These are phyloP conservation scores for Sclerotinia borealis DNA, from an alignment of 2,329 filamentous ascomycete species.

Conservation along the genomic window DNA sequence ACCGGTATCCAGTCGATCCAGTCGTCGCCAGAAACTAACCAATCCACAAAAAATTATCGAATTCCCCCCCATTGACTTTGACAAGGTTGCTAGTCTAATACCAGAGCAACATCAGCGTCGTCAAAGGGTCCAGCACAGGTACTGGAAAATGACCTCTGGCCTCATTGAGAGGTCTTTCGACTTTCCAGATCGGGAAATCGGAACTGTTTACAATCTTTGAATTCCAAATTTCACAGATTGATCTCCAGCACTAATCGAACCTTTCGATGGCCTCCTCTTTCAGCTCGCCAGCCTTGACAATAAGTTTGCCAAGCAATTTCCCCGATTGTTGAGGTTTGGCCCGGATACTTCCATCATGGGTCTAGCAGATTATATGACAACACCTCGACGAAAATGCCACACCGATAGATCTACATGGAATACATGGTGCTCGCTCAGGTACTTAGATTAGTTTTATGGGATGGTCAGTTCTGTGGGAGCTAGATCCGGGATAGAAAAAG, in stretches of 20 bases:
- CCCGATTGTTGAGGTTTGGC: not conserved
- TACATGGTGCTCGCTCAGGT: fast-evolving
- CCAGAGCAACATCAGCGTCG: not conserved
- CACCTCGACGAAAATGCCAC: not conserved
- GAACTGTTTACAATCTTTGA: not conserved
- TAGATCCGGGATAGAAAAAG: too few relatives aligned
- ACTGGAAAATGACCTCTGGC: not conserved
- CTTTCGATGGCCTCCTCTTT: not conserved
- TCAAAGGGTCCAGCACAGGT: not conserved
- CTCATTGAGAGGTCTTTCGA: not conserved
- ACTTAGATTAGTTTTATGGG: not conserved
- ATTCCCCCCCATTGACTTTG: not conserved
- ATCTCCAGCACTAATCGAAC: fast-evolving
- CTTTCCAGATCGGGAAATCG: not conserved
- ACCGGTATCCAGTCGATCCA: too few relatives aligned
- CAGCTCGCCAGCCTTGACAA: too few relatives aligned
- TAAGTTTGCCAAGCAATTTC: fast-evolving
- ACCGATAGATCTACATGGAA: too few relatives aligned
- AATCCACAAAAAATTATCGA: not conserved
- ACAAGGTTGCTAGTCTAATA: not conserved
- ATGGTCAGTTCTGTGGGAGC: fast-evolving
- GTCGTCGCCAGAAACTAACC: not conserved
- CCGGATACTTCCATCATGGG: too few relatives aligned
- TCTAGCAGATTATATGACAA: not conserved
- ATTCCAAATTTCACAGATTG: not conserved